Conservation (phyloP, 768 basidiomycete genomes). For the Agrocybe praecox region DNA sequence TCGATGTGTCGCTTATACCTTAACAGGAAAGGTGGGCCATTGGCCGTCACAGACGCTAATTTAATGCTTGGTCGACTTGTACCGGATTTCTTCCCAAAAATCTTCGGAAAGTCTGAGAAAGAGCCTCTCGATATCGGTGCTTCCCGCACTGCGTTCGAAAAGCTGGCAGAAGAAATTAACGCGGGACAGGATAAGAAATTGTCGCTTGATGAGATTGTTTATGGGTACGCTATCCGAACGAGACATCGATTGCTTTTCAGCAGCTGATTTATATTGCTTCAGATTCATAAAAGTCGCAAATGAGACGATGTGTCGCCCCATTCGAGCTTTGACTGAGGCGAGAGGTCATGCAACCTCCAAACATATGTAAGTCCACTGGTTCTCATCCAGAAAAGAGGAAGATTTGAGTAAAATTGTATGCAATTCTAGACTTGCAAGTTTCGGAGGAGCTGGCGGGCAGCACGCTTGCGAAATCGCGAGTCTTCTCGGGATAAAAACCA, state of each 20-base stretch:
- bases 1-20: neutral
- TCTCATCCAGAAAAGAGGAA: no score
- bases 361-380: slow-evolving; percentile 58
- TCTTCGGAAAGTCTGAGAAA: slow-evolving; percentile 88
- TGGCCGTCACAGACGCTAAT: slow-evolving; percentile 94
- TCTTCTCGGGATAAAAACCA: slow-evolving; percentile 83
- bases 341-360: slow-evolving; percentile 81
- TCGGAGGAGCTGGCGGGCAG: slow-evolving; percentile 90
- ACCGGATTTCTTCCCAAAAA: slow-evolving; percentile 92
- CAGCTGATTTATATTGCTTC: neutral
- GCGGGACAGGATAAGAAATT: slow-evolving; percentile 58
- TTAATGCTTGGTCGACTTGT: slow-evolving; percentile 86
- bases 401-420: neutral
- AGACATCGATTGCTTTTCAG: neutral
- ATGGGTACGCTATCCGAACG: slow-evolving; percentile 60
- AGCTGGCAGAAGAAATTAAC: slow-evolving; percentile 72
- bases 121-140: slow-evolving; percentile 82
- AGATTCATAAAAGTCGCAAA: slow-evolving; percentile 97
- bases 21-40: slow-evolving; percentile 84
- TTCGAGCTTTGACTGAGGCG: slow-evolving; percentile 89
- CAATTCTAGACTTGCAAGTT: slow-evolving; percentile 70
- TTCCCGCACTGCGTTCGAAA: slow-evolving; percentile 66
- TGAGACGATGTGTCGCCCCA: slow-evolving; percentile 95
- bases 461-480: slow-evolving; percentile 93
- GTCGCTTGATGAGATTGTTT: slow-evolving; percentile 82